Evolutionary conservation across 179 eudicot species (phyloP).

Genomic region (Beta corolliflora): DNA sequence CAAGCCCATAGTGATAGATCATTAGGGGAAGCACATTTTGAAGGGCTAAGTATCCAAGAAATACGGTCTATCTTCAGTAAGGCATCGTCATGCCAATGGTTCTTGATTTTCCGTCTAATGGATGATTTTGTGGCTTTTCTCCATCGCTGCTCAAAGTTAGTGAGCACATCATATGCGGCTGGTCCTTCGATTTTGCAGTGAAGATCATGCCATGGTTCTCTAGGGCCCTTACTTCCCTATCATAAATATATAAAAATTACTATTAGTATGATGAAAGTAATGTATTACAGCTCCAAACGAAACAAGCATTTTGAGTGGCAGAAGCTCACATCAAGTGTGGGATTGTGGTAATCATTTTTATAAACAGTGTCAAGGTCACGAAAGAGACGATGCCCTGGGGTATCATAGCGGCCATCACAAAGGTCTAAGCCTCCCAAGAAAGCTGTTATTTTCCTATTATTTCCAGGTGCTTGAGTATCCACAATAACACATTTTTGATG

Average conservation of each 20-base stretch:
- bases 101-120: slow-evolving; percentile 43
- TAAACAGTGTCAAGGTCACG: slow-evolving; percentile 67
- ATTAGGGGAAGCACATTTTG: slow-evolving; percentile 33
- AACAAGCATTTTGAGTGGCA: background rate
- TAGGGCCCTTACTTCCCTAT: slow-evolving; percentile 56
- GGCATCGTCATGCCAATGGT: slow-evolving; percentile 78
- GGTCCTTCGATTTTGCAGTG: slow-evolving; percentile 86
- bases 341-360: slow-evolving; percentile 66
- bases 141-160: slow-evolving; percentile 85
- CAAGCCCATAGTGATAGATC: slow-evolving; percentile 45
- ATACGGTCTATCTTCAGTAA: slow-evolving; percentile 65
- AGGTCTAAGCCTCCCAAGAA: slow-evolving; percentile 84
- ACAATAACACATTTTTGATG: slow-evolving; percentile 91
- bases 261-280: background rate
- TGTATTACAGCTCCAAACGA: background rate
- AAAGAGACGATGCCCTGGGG: slow-evolving; percentile 76
- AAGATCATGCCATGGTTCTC: slow-evolving; percentile 90
- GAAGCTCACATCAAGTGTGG: slow-evolving; percentile 58
- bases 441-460: slow-evolving; percentile 70
- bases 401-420: slow-evolving; percentile 82
- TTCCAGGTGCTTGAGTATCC: slow-evolving; percentile 81
- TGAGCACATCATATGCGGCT: slow-evolving; percentile 80
- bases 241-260: background rate
- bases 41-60: slow-evolving; percentile 73
- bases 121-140: slow-evolving; percentile 68